A percentile compares a stretch with the other conserved stretches of the same genome.
phyloP scores from a whole-genome alignment of 78 protist species.

The Polysphondylium violaceum region DNA sequence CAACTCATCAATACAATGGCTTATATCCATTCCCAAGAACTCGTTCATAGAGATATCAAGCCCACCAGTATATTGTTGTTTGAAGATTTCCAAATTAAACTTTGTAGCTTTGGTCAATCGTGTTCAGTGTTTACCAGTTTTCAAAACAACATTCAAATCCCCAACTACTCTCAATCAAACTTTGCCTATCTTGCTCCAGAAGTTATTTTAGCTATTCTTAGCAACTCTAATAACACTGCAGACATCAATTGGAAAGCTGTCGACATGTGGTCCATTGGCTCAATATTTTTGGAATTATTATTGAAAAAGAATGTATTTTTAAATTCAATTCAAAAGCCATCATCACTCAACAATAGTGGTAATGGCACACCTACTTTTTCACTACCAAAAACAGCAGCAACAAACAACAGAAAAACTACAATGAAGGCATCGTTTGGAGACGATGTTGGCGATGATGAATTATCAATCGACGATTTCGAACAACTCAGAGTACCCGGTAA shows the following conservation, averaged over 20 bases:
- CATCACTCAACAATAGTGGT: background rate
- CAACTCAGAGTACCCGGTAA: background rate
- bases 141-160: background rate
- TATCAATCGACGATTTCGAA: too few relatives aligned
- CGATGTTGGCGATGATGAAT: too few relatives aligned
- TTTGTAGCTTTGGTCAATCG: slow-evolving; percentile 33
- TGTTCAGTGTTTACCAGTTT: background rate
- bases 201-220: background rate
- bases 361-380: background rate
- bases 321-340: background rate
- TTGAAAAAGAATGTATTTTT: slow-evolving; percentile 10
- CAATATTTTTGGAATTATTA: slow-evolving; percentile 50
- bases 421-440: too few relatives aligned
- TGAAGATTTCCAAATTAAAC: slow-evolving; percentile 32
- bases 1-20: slow-evolving; percentile 11
- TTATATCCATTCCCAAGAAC: slow-evolving; percentile 51
- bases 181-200: slow-evolving; percentile 10
- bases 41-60: slow-evolving; percentile 67
- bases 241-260: slow-evolving; percentile 67
- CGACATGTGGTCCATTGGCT: slow-evolving; percentile 78
- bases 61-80: slow-evolving; percentile 26
- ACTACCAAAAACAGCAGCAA: background rate
- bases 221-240: background rate
- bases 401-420: background rate
- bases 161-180: background rate